Evolutionary conservation across 768 basidiomycete genomes (phyloP).

Genomic region (Tricholoma saponaceum): DNA sequence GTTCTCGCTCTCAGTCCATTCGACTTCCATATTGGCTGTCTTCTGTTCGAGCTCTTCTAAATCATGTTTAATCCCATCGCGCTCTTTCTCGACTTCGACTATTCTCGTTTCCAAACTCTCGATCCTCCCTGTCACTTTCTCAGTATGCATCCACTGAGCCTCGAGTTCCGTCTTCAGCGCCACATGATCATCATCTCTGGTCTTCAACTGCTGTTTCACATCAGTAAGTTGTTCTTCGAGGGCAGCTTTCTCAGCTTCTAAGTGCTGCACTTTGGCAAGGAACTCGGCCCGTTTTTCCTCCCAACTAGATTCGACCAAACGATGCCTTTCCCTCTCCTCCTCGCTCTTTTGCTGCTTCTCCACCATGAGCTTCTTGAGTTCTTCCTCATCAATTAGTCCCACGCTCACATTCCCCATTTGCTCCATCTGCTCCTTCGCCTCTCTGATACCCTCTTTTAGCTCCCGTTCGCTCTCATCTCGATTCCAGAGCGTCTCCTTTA

Average conservation of each 20-base stretch:
- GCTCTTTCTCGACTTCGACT: constrained; percentile 32
- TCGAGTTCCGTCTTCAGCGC: constrained; percentile 62
- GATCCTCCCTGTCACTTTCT: constrained; percentile 47
- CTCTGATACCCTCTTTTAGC: constrained; percentile 48
- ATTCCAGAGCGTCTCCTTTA: constrained; percentile 41
- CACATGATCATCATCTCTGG: constrained; percentile 39
- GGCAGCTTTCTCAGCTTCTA: constrained; percentile 40
- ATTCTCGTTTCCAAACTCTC: constrained; percentile 34
- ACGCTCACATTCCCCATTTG: constrained; percentile 46
- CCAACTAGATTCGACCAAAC: constrained; percentile 39
- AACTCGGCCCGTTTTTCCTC: constrained; percentile 50
- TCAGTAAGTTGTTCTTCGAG: constrained; percentile 42
- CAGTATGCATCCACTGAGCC: constrained; percentile 67
- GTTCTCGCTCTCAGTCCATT: constrained; percentile 55
- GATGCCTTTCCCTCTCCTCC: constrained; percentile 39
- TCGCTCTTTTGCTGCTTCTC: constrained; percentile 38
- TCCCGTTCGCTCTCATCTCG: constrained; percentile 52
- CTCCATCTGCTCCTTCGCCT: constrained; percentile 60
- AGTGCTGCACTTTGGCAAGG: constrained; percentile 32
- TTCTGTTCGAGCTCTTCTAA: constrained; percentile 38
- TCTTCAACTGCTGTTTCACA: constrained; percentile 33
- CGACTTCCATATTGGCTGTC: constrained; percentile 44
- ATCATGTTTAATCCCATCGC: constrained; percentile 35
- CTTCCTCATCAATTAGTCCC: constrained; percentile 38
- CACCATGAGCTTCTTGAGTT: constrained; percentile 33